Evolutionary conservation across 495 filamentous ascomycete genomes (phyloP).

Genomic region (Parachaetomium inaequale): DNA sequence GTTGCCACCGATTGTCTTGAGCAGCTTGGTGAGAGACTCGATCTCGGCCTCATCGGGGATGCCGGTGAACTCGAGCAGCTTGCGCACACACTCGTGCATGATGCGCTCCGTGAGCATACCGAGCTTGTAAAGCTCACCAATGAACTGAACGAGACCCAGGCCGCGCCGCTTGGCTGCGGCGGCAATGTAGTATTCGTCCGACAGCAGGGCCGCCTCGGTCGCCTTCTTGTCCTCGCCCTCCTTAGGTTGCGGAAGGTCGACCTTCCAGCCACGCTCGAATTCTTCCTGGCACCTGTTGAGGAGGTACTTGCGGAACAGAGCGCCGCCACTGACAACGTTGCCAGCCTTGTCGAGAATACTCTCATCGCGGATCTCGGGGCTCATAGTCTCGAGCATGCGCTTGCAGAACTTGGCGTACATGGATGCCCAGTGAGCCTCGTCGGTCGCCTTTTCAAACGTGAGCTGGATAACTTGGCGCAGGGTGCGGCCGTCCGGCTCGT

Average conservation of each 20-base stretch:
- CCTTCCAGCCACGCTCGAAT: slow-evolving; percentile 97
- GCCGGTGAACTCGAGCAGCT: slow-evolving; percentile 92
- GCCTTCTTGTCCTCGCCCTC: slow-evolving; percentile 67
- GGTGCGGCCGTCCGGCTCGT: slow-evolving; percentile 90
- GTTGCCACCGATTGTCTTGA: slow-evolving; percentile 84
- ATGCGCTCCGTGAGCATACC: slow-evolving; percentile 98
- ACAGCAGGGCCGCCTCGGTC: slow-evolving; percentile 74
- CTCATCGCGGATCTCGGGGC: slow-evolving; percentile 90
- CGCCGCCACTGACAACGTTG: slow-evolving; percentile 84
- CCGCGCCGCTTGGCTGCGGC: slow-evolving; percentile 95
- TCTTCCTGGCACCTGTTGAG: slow-evolving; percentile 98
- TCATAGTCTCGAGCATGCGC: slow-evolving; percentile 94
- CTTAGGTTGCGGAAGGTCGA: slow-evolving; percentile 76
- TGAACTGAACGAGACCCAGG: slow-evolving; percentile 97
- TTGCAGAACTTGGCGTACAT: slow-evolving; percentile 99
- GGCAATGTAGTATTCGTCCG: slow-evolving; percentile 94
- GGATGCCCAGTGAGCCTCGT: slow-evolving; percentile 97
- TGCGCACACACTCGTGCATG: slow-evolving; percentile 99
- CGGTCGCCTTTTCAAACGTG: slow-evolving; percentile 97
- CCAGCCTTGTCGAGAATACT: slow-evolving; percentile 81
- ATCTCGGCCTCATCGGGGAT: slow-evolving; percentile 93
- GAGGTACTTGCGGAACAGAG: slow-evolving; percentile 95
- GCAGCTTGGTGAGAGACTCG: slow-evolving; percentile 86
- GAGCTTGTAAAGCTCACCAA: slow-evolving; percentile 97
- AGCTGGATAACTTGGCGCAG: slow-evolving; percentile 97